Evolutionary conservation across 2,329 filamentous ascomycete species (phyloP), one percentile per base, ranked within the genome.

Genomic region (Cercospora sp.): DNA sequence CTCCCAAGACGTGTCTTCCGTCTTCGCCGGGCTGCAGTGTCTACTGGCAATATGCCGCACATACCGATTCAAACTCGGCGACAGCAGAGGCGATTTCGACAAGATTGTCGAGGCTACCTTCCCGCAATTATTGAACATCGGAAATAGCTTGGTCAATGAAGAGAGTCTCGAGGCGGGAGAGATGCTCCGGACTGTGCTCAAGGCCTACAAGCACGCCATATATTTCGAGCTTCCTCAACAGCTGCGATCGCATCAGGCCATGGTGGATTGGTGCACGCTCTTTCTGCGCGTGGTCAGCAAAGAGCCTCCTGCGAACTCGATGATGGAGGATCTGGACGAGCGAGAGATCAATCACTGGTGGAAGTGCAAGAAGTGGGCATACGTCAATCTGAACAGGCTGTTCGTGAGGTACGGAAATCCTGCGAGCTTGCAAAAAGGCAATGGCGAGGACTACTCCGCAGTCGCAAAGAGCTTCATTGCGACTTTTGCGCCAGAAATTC

Each of bases 291-390:
- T 96, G 62, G 91, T 98, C 40, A 90, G 90, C 73, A 98, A 98
- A 81, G 84, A 90, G 23, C 89, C 92, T 40, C 95, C 95, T 4
- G 86, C 91, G 65, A 89, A 86, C 73, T 90, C 94, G 40, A 89
- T 98, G 86, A 80, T 85, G 67, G 93, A 96, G 68, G 92, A 92
- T 69, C 82, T 90, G 63, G 89, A 92, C 67, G 94, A 98, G 77
- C 89, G 95, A 67, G 95, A 98, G 81, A 88, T 90, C 75, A 94
- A 97, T 78, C 93, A 97, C 80, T 99, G 95, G 94, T 99, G 94
- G 94, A 99, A 98, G 84, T 92, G 94, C 71, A 98, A 98, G 89
- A 99, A 99, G 82, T 98, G 95, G 95, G 91, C 94, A 13, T 99
- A 97, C 81, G 97, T 95, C 77, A 98, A 98, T 80, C 82, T 99